Evolutionary conservation across 257 asterid genomes (phyloP), one percentile per base, ranked within the genome.

Genomic region (Solanum medicagineum): DNA sequence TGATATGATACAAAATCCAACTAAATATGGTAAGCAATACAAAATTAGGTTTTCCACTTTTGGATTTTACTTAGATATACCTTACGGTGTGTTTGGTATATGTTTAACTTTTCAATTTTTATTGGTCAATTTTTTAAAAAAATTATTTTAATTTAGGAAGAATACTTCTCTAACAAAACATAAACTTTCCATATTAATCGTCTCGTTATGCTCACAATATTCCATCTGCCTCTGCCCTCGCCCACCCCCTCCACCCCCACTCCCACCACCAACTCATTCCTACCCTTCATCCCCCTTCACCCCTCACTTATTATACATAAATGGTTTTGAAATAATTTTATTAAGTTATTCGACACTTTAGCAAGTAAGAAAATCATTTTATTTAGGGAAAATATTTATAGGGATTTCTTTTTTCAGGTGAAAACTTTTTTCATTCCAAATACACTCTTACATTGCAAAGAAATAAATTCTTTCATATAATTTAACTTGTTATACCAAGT

Each of bases 1-100:
- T 1, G 93, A 88, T 81, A 92, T 94, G 91, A 83, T 90, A n/a
- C 86, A 66, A 45, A 81, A 69, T 10, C 97, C 98, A 47, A 88
- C 9, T 36, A 84, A 85, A 26, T 92, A 84, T 83, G 98, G 98
- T 94, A 51, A 85, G 90, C 40, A 40, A 19, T 54, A 53, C n/a
- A 54, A 53, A 19, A 8, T 3, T 57, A 20, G 6, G 15, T 51
- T 51, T 51, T 51, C 1, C 42, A 7, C 1, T 24, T 70, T 83
- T 10, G 17, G 12, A 59, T 60, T 22, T 59, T 14, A 13, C 8
- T 79, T 26, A 12, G 45, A 22, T 49, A 47, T 45, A 12, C 15
- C 13, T 22, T 62, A 22, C 4, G 40, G 36, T 11, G 40, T 14
- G 9, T 26, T 32, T 62, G 5, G 32, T 24, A 24, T 22, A 13